A percentile compares a stretch with the other conserved stretches of the same genome.
Evolutionary conservation across 345 rosid genomes (phyloP).

Genomic region (Rhodomyrtus tomentosa): DNA sequence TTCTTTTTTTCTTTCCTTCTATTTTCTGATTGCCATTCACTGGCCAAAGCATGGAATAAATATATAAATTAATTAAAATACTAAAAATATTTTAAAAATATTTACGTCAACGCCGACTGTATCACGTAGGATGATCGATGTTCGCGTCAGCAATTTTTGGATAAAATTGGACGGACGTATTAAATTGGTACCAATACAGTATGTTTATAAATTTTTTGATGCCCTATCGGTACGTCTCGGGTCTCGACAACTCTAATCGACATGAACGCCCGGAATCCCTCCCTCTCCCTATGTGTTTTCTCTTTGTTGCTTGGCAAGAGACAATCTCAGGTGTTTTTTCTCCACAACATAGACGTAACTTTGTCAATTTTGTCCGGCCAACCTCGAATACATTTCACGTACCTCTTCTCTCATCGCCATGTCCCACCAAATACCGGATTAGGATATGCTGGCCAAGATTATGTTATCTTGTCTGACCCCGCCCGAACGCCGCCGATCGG

Average conservation of each 20-base stretch:
- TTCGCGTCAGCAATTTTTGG: too few species aligned
- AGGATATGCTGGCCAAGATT: neutral
- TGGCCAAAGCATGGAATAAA: too few species aligned
- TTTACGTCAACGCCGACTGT: too few species aligned
- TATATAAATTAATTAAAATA: too few species aligned
- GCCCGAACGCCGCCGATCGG: neutral
- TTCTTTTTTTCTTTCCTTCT: too few species aligned
- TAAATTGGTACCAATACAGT: too few species aligned
- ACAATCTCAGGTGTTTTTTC: neutral
- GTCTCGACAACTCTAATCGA: neutral
- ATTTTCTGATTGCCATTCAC: too few species aligned
- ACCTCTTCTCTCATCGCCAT: neutral
- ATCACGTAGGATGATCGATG: too few species aligned
- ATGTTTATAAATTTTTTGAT: neutral
- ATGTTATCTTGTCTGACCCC: neutral
- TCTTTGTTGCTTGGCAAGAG: neutral
- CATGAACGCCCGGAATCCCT: neutral
- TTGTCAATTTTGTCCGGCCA: neutral
- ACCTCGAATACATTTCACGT: neutral
- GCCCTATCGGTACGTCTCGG: neutral
- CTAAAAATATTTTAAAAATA: too few species aligned
- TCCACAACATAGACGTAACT: neutral
- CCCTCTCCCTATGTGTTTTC: neutral
- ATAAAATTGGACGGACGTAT: too few species aligned
- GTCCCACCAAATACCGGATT: neutral